Conservation (phyloP, 768 basidiomycete genomes). For the Pisolithus marmoratus region DNA sequence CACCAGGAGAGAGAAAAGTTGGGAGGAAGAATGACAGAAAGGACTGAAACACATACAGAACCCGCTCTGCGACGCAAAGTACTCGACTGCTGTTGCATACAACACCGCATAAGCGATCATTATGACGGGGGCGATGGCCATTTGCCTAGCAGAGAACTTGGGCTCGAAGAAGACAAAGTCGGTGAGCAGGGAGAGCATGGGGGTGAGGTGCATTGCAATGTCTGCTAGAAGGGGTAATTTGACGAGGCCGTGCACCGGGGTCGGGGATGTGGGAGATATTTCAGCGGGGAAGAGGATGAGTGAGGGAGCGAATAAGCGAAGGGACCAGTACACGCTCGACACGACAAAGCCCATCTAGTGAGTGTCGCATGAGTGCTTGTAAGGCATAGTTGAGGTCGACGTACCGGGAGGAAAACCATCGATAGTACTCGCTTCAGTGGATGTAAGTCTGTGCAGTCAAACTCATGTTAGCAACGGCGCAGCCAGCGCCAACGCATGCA, state of each 20-base stretch:
- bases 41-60: background rate
- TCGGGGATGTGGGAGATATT: constrained; percentile 1
- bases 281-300: constrained; percentile 42
- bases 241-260: constrained; percentile 1
- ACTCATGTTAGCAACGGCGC: background rate
- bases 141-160: constrained; percentile 34
- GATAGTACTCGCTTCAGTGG: background rate
- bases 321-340: constrained; percentile 57
- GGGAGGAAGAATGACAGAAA: background rate
- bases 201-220: constrained; percentile 56
- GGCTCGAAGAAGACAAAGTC: constrained; percentile 62
- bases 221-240: constrained; percentile 49
- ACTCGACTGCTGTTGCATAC: background rate
- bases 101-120: background rate
- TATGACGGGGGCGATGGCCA: constrained; percentile 1
- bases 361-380: background rate
- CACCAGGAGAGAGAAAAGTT: background rate
- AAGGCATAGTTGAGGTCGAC: background rate
- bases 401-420: background rate
- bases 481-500: background rate
- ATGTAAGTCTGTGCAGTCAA: background rate
- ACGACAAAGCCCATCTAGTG: constrained; percentile 37
- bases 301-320: constrained; percentile 48
- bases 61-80: background rate
- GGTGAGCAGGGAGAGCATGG: constrained; percentile 47